Base-by-base conservation (phyloP, 768 basidiomycete species). In the Pulveroboletus sp. region DNA sequence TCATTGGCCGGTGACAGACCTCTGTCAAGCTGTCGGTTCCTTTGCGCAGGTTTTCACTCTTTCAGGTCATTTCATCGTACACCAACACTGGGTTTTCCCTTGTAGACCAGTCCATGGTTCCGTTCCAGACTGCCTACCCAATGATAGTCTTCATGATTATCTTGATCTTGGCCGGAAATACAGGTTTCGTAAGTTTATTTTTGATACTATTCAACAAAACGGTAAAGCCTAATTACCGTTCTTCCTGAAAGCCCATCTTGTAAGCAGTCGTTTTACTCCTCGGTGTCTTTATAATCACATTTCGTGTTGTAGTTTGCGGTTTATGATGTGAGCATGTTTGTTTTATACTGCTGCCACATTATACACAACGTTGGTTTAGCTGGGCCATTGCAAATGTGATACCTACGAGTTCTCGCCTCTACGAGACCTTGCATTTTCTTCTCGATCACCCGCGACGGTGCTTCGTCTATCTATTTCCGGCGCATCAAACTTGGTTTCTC, bases 381-480 rank as follows among this genome's bases (percentile, higher is more conserved):
- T 97, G 92, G 92, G 67, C 67, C 5, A 58, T 86, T 32, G 75
- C 80, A 11, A 89, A 87, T 63, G 37, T 80, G 6, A 76, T 86
- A 19, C 81, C 83, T 6, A 59, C 58, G 2, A 59, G 66, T 1
- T 91, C 90, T 13, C 79, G 82, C 1, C 59, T 82, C 0, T 71
- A 81, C 40, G 91, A 94, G 68, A 91, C 92, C 0, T 72, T 97
- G 1, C 85, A 84, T 47, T 99, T 98, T 65, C 79, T 99, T 8
- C 78, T 99, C 9, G 93, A 97, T 59, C 95, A 97, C 63, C 95
- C 95, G 12, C 82, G 95, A 11, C 81, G 90, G 53, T 95, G 93
- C 67, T 94, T 88, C 61, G 80, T 92, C 11, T 90, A 93, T 64
- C 77, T 95, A 9, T 95, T 95, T 57, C 93, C 93, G 0, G 84